phyloP scores from a whole-genome alignment of 2,329 filamentous ascomycete genomes.

The Cucurbitaria berberidis region DNA sequence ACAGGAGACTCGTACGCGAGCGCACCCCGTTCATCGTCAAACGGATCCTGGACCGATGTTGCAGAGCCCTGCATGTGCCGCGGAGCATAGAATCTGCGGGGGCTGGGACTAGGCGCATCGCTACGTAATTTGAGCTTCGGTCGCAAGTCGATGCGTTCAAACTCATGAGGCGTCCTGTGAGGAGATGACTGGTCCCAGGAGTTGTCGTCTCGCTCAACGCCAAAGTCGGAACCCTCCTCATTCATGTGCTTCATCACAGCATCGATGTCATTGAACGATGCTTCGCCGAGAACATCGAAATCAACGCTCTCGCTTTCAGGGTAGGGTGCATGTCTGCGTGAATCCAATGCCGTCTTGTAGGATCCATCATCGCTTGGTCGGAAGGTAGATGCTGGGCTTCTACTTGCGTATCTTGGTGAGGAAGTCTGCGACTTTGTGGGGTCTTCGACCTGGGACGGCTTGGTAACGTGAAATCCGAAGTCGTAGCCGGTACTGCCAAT shows the following conservation, averaged over 20 bases:
- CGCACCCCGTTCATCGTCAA: constrained; percentile 68
- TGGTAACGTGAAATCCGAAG: constrained; percentile 49
- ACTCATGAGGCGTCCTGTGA: constrained; percentile 42
- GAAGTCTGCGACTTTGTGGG: constrained; percentile 25
- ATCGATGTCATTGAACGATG: constrained; percentile 83
- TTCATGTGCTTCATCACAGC: constrained; percentile 89
- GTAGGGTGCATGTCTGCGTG: constrained; percentile 40
- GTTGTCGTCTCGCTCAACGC: constrained; percentile 69
- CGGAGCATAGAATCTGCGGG: constrained; percentile 57
- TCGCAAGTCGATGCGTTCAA: constrained; percentile 39
- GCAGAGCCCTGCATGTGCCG: constrained; percentile 41
- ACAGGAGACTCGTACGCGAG: constrained; percentile 63
- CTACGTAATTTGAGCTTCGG: constrained; percentile 61
- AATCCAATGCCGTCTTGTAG: constrained; percentile 47
- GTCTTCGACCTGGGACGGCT: constrained; percentile 41
- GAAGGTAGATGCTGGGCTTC: constrained; percentile 49
- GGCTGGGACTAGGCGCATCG: constrained; percentile 76
- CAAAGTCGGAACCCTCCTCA: constrained; percentile 73
- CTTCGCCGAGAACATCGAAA: constrained; percentile 45
- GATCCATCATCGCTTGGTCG: constrained; percentile 50
- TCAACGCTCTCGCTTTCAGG: constrained; percentile 48
- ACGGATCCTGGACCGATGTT: constrained; percentile 57
- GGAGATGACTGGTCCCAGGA: constrained; percentile 47
- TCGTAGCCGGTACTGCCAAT: constrained; percentile 40
- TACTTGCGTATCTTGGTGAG: constrained; percentile 34